Evolutionary conservation across 306 rosid genomes (phyloP).

Genomic region (Potentilla sterilis): DNA sequence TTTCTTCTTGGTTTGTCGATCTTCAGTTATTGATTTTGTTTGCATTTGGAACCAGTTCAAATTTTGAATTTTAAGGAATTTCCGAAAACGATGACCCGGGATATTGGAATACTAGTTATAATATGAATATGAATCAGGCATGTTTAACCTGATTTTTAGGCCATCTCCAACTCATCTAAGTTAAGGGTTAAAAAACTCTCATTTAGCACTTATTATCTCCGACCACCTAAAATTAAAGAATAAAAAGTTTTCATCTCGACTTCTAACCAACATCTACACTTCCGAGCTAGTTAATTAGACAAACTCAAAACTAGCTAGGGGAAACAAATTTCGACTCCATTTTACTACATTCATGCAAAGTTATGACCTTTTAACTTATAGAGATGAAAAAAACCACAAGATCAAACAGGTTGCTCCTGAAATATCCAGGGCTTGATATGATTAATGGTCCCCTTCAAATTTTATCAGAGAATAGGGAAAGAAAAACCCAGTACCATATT

Average conservation of each 20-base stretch:
- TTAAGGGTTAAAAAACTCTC: too few relatives aligned
- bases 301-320: too few relatives aligned
- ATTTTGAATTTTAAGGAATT: background rate
- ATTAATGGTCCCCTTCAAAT: conserved; percentile 8
- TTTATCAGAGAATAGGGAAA: background rate
- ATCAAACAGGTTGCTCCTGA: background rate
- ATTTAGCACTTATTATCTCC: too few relatives aligned
- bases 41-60: background rate
- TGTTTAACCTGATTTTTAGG: too few relatives aligned
- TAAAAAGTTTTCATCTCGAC: too few relatives aligned
- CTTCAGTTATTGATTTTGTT: conserved; percentile 7
- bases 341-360: background rate
- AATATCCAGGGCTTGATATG: background rate
- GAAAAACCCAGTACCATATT: background rate
- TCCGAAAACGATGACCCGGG: background rate
- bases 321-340: background rate
- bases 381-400: background rate
- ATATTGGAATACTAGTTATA: background rate
- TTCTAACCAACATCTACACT: too few relatives aligned
- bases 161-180: too few relatives aligned
- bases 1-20: background rate
- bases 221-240: too few relatives aligned
- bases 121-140: too few relatives aligned
- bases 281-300: too few relatives aligned
- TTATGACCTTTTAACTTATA: background rate